Evolutionary conservation across 2,329 filamentous ascomycete genomes (phyloP).

Genomic region (Knoxdaviesia capensis): DNA sequence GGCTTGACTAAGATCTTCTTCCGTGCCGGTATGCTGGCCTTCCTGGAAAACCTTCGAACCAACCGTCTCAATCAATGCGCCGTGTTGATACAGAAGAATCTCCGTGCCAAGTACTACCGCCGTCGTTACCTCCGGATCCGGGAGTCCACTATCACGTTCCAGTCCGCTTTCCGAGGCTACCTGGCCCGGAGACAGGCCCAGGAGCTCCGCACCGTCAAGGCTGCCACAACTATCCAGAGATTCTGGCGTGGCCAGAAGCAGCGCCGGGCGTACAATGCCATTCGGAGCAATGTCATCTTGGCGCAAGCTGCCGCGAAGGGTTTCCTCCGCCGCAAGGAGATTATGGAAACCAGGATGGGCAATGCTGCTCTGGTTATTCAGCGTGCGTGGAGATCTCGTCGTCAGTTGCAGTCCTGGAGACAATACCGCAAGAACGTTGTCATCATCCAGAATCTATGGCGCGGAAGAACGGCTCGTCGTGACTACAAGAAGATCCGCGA

Average conservation of each 20-base stretch:
- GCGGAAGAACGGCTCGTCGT: slow-evolving; percentile 60
- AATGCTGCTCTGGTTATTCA: slow-evolving; percentile 86
- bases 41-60: slow-evolving; percentile 85
- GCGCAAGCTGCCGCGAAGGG: slow-evolving; percentile 87
- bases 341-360: slow-evolving; percentile 82
- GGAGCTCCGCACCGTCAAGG: slow-evolving; percentile 63
- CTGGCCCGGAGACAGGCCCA: slow-evolving; percentile 60
- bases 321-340: slow-evolving; percentile 72
- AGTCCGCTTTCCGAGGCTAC: slow-evolving; percentile 59
- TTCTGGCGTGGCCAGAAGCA: slow-evolving; percentile 90
- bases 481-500: slow-evolving; percentile 83
- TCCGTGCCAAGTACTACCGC: slow-evolving; percentile 87
- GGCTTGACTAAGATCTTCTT: slow-evolving; percentile 99
- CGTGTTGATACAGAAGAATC: slow-evolving; percentile 96
- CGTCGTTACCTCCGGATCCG: slow-evolving; percentile 77
- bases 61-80: slow-evolving; percentile 81
- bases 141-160: slow-evolving; percentile 58
- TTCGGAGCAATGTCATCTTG: slow-evolving; percentile 66
- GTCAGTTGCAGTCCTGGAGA: slow-evolving; percentile 62
- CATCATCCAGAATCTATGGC: slow-evolving; percentile 82
- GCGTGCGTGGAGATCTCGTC: slow-evolving; percentile 67
- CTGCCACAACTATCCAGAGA: slow-evolving; percentile 84
- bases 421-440: slow-evolving; percentile 78
- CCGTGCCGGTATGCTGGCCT: slow-evolving; percentile 95
- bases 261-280: slow-evolving; percentile 56